phyloP scores from a whole-genome alignment of 108 stramenopile genomes.

The Ochromonas danica region DNA sequence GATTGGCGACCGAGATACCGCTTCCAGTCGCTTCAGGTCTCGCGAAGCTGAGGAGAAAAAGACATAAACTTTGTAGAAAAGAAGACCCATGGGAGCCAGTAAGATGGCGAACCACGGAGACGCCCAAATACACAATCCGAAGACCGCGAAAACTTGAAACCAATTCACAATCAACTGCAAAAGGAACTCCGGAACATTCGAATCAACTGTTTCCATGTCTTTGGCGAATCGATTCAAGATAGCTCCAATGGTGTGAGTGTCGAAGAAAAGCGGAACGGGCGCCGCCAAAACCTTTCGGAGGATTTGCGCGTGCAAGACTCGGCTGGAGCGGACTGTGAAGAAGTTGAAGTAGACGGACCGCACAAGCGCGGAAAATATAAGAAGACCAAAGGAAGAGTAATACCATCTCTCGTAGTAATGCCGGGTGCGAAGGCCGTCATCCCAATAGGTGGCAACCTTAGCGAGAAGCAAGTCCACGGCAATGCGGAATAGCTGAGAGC shows the following conservation, averaged over 20 bases:
- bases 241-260: conserved; percentile 20
- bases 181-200: conserved; percentile 28
- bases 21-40: conserved; percentile 46
- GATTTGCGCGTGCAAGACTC: background rate
- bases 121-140: conserved; percentile 21
- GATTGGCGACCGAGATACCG: conserved; percentile 39
- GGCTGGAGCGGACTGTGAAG: background rate
- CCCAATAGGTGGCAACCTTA: background rate
- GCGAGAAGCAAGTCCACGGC: background rate
- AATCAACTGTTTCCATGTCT: conserved; percentile 25
- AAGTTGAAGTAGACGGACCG: conserved; percentile 1
- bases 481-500: background rate
- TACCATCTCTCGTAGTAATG: background rate
- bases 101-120: background rate
- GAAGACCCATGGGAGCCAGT: background rate
- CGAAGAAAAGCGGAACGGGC: conserved; percentile 29
- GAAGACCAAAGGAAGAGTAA: conserved; percentile 1
- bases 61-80: background rate
- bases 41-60: conserved; percentile 24
- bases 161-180: background rate
- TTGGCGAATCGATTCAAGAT: conserved; percentile 35
- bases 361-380: background rate
- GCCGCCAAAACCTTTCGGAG: conserved; percentile 1
- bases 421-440: background rate
- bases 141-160: background rate